Base-by-base conservation (phyloP, 805 yeast species). In the Saccharomycopsis synnaedendra region DNA sequence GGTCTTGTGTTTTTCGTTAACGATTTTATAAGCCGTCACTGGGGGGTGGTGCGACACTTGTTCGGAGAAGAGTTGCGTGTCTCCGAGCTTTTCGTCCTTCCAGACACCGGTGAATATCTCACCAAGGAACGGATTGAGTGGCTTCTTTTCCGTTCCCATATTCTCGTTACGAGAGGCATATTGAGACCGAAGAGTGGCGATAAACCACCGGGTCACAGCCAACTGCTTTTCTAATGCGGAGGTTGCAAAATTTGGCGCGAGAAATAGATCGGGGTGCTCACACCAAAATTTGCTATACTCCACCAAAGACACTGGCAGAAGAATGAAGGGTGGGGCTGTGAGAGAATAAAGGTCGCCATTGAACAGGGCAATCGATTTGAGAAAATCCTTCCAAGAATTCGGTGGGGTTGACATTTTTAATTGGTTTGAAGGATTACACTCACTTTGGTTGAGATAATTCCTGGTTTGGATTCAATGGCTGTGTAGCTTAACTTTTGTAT, bases 41-140 rank as follows among this genome's bases (percentile, higher is more conserved):
- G 98, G 97, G 11, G 98, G 98, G 64, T 93, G 98, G 67, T 93
- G 98, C 53, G 89, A 80, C 9, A 93, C 97, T 66, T 93, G 98
- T 65, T 93, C 98, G 54, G 89, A 78, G 47, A 87, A 67, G 44
- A 90, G 69, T 8, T 78, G 65, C 30, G 96, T 85, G 53, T 85
- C 94, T 39, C 95, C 96, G 10, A 76, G 64, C 31, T 76, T 61
- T 43, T 61, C 60, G 55, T 79, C 86, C 3, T 65, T 67, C 95
- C 97, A 88, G 58, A 82, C 80, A 43, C 96, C 97, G 37, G 86
- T 84, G 58, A 89, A 93, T 44, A 88, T 71, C 68, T 93, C 98
- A 49, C 98, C 98, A 55, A 93, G 69, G 60, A 93, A 90, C 41
- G 98, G 98, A 63, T 93, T 93, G 63, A 93, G 70, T 5, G 98